Percentiles rank a stretch among this genome's conserved stretches.
phyloP scores from a whole-genome alignment of 257 asterid genomes.

The Solanum appendiculatum region DNA sequence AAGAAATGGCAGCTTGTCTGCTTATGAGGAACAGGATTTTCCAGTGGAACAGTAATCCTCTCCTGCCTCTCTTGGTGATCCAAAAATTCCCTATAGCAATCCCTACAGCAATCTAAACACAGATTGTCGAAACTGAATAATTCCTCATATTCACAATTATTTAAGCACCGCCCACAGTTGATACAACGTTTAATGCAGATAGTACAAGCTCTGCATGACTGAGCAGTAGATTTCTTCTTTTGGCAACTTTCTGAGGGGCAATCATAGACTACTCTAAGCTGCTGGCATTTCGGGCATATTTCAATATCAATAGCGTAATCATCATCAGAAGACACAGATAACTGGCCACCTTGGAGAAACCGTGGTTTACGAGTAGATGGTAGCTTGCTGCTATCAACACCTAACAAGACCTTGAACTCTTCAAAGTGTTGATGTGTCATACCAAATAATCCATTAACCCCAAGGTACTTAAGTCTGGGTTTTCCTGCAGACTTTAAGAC shows the following conservation, averaged over 20 bases:
- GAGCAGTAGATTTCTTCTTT: slow-evolving; percentile 14
- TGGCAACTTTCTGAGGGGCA: slow-evolving; percentile 62
- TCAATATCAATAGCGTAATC: slow-evolving; percentile 66
- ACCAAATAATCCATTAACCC: slow-evolving; percentile 42
- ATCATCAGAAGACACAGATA: slow-evolving; percentile 51
- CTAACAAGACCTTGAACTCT: slow-evolving; percentile 54
- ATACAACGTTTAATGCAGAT: slow-evolving; percentile 61
- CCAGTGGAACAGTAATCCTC: not conserved
- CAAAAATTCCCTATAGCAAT: slow-evolving; percentile 25
- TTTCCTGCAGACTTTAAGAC: slow-evolving; percentile 29
- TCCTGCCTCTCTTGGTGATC: slow-evolving; percentile 15
- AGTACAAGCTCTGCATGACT: slow-evolving; percentile 58
- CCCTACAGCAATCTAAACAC: slow-evolving; percentile 41
- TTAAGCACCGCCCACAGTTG: slow-evolving; percentile 67
- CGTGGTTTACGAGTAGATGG: slow-evolving; percentile 27
- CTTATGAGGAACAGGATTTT: not conserved
- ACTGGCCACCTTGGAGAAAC: slow-evolving; percentile 23
- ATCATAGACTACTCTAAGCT: slow-evolving; percentile 53
- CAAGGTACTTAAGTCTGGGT: slow-evolving; percentile 53
- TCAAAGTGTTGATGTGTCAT: slow-evolving; percentile 32
- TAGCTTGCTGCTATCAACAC: slow-evolving; percentile 22
- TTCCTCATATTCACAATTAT: slow-evolving; percentile 46
- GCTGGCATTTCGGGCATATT: slow-evolving; percentile 59
- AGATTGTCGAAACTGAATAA: slow-evolving; percentile 27
- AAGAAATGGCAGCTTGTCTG: slow-evolving; percentile 19